Evolutionary conservation across 208 protist species (phyloP).

Genomic region (Lotmaria passim): DNA sequence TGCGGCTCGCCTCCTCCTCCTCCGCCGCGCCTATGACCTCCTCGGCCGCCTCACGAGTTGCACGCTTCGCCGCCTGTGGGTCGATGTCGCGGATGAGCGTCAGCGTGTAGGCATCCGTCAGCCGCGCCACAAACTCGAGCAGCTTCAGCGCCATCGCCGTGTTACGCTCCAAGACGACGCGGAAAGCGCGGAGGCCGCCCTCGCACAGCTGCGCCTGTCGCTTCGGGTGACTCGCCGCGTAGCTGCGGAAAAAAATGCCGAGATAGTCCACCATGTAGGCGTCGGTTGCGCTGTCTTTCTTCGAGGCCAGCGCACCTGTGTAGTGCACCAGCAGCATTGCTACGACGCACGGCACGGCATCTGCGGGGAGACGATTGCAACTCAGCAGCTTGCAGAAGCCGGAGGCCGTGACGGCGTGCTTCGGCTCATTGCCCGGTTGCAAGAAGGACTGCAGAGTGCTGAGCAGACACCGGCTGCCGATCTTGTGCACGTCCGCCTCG

Average conservation of each 20-base stretch:
- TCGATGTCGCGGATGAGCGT: slow-evolving; percentile 86
- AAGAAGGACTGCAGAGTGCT: slow-evolving; percentile 61
- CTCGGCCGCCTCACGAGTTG: slow-evolving; percentile 22
- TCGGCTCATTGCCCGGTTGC: slow-evolving; percentile 33
- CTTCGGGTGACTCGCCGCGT: slow-evolving; percentile 75
- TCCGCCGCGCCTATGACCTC: slow-evolving; percentile 14
- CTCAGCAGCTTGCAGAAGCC: slow-evolving; percentile 91
- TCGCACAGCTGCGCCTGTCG: slow-evolving; percentile 65
- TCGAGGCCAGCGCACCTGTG: slow-evolving; percentile 33
- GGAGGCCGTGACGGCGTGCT: slow-evolving; percentile 39
- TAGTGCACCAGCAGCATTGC: slow-evolving; percentile 74
- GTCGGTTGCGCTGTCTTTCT: slow-evolving; percentile 32
- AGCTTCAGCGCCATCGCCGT: slow-evolving; percentile 39
- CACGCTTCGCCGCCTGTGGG: slow-evolving; percentile 59
- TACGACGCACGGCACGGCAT: slow-evolving; percentile 57
- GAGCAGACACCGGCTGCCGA: slow-evolving; percentile 70
- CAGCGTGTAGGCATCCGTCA: slow-evolving; percentile 80
- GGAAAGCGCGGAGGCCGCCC: slow-evolving; percentile 66
- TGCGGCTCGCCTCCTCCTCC: slow-evolving; percentile 26
- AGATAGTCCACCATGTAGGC: slow-evolving; percentile 75
- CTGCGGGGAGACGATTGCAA: slow-evolving; percentile 78
- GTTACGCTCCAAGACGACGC: slow-evolving; percentile 55
- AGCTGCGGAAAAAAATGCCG: slow-evolving; percentile 82
- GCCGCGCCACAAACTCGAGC: slow-evolving; percentile 62
- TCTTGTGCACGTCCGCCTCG: slow-evolving; percentile 85